Conservation (phyloP, 176 grass and related monocot genomes). For the Eremochloa ophiuroides region DNA sequence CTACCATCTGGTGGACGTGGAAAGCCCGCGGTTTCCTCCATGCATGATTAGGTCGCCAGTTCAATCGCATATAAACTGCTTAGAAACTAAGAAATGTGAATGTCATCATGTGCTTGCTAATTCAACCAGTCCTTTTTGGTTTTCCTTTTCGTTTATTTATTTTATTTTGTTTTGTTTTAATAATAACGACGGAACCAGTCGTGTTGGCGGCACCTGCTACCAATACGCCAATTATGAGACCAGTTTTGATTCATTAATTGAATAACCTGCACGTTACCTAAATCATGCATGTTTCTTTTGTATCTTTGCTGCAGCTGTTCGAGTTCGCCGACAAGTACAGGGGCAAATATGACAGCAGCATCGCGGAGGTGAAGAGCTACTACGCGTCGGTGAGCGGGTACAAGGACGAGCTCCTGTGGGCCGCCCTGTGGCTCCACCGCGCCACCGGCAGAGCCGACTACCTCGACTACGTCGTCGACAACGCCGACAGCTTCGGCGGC, state of each 20-base stretch:
- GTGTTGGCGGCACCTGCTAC: slow-evolving; percentile 1
- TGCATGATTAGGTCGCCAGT: slow-evolving; percentile 63
- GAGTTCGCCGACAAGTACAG: slow-evolving; percentile 82
- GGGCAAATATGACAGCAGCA: slow-evolving; percentile 70
- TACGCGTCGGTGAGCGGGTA: slow-evolving; percentile 84
- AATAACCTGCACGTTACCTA: neutral
- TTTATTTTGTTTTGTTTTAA: neutral
- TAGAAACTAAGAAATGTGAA: slow-evolving; percentile 38
- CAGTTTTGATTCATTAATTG: neutral
- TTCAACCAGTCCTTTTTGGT: slow-evolving; percentile 2
- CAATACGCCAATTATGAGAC: neutral
- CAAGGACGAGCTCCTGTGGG: slow-evolving; percentile 83
- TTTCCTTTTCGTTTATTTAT: neutral
- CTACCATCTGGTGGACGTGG: slow-evolving; percentile 32
- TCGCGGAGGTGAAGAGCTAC: slow-evolving; percentile 84
- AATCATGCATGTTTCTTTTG: neutral
- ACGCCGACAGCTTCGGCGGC: slow-evolving; percentile 57
- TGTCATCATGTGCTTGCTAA: slow-evolving; percentile 33
- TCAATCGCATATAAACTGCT: slow-evolving; percentile 32
- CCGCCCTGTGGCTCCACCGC: slow-evolving; percentile 77
- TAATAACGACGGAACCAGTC: neutral
- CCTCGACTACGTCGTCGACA: slow-evolving; percentile 69
- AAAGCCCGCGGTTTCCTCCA: slow-evolving; percentile 15
- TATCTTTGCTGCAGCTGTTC: slow-evolving; percentile 40
- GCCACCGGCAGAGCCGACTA: slow-evolving; percentile 51